Conservation (phyloP, 2,329 filamentous ascomycete species). For the Exophiala lecanii-corni region DNA sequence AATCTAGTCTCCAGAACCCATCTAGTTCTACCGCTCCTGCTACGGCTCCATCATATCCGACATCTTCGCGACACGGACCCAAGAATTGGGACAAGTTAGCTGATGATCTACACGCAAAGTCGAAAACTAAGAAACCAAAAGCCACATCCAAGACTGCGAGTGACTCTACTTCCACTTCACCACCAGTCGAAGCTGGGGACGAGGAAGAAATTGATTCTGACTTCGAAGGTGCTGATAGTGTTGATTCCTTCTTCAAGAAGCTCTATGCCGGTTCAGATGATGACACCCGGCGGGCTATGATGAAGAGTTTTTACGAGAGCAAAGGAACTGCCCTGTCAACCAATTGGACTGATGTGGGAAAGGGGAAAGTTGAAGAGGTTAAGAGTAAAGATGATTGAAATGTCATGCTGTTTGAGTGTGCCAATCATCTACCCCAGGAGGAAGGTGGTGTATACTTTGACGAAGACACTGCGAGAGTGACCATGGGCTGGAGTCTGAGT, state of each 20-base stretch:
- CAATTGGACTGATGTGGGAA: slow-evolving; percentile 78
- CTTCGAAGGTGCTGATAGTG: slow-evolving; percentile 30
- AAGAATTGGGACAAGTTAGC: slow-evolving; percentile 90
- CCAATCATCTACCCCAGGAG: no score
- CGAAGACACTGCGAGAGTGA: no score
- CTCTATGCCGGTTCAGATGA: slow-evolving; percentile 72
- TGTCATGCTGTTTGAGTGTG: slow-evolving; percentile 3
- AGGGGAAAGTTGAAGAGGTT: slow-evolving; percentile 58
- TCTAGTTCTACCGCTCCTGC: slow-evolving; percentile 18
- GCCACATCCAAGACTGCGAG: slow-evolving; percentile 27
- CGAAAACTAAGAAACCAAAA: slow-evolving; percentile 29
- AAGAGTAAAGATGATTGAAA: slow-evolving; percentile 18
- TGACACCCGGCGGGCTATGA: slow-evolving; percentile 87
- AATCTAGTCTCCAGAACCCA: slow-evolving; percentile 7
- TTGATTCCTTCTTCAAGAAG: slow-evolving; percentile 84
- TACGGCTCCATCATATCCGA: slow-evolving; percentile 67
- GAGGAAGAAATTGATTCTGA: slow-evolving; percentile 49
- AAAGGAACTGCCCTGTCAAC: slow-evolving; percentile 91
- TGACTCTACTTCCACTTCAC: slow-evolving; percentile 39
- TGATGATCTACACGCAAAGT: slow-evolving; percentile 43
- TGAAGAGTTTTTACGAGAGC: slow-evolving; percentile 94
- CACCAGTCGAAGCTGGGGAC: slow-evolving; percentile 34
- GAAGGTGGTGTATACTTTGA: no score
- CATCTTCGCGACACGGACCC: slow-evolving; percentile 74
- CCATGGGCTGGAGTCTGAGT: background rate